A percentile compares a stretch with the other conserved stretches of the same genome.
phyloP scores from a whole-genome alignment of 352 stramenopile species.

The Phytophthora constricta region DNA sequence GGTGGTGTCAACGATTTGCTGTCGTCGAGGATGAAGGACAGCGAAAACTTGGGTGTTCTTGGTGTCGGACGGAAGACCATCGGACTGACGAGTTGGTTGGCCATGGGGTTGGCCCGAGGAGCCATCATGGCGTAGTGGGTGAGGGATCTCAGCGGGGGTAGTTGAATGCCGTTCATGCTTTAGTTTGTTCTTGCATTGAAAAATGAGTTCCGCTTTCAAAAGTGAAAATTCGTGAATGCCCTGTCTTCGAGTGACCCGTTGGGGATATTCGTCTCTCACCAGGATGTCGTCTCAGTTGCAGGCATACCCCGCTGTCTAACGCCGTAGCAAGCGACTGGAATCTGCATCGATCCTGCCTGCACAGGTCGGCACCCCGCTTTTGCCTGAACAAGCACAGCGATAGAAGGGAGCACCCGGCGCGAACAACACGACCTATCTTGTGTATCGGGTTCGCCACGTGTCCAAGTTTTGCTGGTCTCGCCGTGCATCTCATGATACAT shows the following conservation, averaged over 20 bases:
- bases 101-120: neutral
- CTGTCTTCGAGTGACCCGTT: too few relatives aligned
- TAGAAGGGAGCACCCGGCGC: neutral
- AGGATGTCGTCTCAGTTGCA: neutral
- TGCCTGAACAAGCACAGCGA: neutral
- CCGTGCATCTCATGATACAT: neutral
- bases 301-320: neutral
- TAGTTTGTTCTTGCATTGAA: neutral
- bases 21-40: slow-evolving; percentile 39
- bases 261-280: too few relatives aligned
- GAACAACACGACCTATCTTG: slow-evolving; percentile 1
- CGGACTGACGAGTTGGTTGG: neutral
- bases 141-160: neutral
- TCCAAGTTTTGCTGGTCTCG: neutral
- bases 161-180: neutral
- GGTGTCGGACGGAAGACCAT: neutral
- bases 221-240: neutral
- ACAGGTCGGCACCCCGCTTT: too few relatives aligned
- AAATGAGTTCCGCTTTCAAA: neutral
- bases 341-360: too few relatives aligned
- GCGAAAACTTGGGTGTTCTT: slow-evolving; percentile 24
- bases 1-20: slow-evolving; percentile 11
- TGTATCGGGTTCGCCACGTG: neutral
- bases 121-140: neutral
- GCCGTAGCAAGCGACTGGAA: neutral